These are phyloP conservation scores for Francoa sonchifolia DNA, from an alignment of 441 rosid genomes.

Conservation along the genomic window DNA sequence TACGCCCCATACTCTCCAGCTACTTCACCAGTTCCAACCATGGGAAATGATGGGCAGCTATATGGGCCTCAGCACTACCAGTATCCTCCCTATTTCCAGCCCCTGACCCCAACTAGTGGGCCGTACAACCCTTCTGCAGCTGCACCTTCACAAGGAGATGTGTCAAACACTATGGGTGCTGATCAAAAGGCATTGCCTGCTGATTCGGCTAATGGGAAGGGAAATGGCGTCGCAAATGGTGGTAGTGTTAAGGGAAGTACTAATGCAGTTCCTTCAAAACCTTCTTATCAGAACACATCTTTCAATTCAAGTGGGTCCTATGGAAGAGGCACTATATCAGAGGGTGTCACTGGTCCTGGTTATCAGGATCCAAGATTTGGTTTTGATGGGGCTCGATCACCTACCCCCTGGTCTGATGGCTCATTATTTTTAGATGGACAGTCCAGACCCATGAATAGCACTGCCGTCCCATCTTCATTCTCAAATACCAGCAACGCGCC, in stretches of 20 bases:
- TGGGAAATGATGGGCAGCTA: constrained; percentile 57
- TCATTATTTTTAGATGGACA: constrained; percentile 41
- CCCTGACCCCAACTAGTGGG: constrained; percentile 37
- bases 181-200: constrained; percentile 47
- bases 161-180: constrained; percentile 25
- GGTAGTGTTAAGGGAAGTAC: constrained; percentile 35
- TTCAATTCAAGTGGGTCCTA: constrained; percentile 33
- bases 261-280: constrained; percentile 31
- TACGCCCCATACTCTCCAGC: constrained; percentile 73
- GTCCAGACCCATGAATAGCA: constrained; percentile 25
- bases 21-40: constrained; percentile 53
- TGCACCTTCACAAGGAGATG: constrained; percentile 38
- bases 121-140: constrained; percentile 35
- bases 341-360: constrained; percentile 31
- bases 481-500: constrained; percentile 35
- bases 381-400: constrained; percentile 32
- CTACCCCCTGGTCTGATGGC: constrained; percentile 37
- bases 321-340: constrained; percentile 38
- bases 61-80: constrained; percentile 75
- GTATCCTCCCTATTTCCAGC: constrained; percentile 52
- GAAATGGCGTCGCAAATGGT: constrained; percentile 28
- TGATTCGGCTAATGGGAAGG: constrained; percentile 35
- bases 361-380: constrained; percentile 52
- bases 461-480: constrained; percentile 27
- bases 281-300: constrained; percentile 30